Evolutionary conservation across 2,329 filamentous ascomycete genomes (phyloP).

Genomic region (Salinomyces thailandicus): DNA sequence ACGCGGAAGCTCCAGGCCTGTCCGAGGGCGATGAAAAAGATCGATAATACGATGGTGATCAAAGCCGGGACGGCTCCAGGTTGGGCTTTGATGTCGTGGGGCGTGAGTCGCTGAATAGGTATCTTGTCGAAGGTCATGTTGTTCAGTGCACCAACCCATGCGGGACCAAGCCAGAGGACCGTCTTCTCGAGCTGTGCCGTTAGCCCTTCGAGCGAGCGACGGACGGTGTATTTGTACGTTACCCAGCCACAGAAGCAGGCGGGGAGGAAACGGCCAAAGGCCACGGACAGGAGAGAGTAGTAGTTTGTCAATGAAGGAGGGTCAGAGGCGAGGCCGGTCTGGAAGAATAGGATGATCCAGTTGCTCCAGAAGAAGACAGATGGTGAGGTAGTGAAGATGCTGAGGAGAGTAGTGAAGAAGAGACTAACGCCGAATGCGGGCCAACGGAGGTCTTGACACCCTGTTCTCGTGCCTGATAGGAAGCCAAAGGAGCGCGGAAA

Average conservation of each 20-base stretch:
- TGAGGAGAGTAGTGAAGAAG: conserved; percentile 65
- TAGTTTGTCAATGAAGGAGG: conserved; percentile 61
- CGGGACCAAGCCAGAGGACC: conserved; percentile 76
- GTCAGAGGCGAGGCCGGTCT: conserved; percentile 82
- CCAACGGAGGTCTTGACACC: conserved; percentile 73
- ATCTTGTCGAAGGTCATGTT: conserved; percentile 95
- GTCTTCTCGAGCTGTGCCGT: conserved; percentile 84
- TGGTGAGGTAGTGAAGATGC: conserved; percentile 70
- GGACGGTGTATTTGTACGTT: conserved; percentile 73
- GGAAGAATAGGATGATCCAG: conserved; percentile 77
- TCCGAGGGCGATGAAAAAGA: conserved; percentile 56
- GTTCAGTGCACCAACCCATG: conserved; percentile 83
- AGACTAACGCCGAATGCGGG: conserved; percentile 70
- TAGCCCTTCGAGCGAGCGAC: conserved; percentile 59
- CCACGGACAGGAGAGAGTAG: conserved; percentile 61
- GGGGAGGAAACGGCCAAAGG: conserved; percentile 73
- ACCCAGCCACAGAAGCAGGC: conserved; percentile 81
- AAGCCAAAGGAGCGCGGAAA: conserved; percentile 86
- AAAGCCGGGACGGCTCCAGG: conserved; percentile 80
- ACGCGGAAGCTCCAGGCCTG: conserved; percentile 82
- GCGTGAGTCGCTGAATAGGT: conserved; percentile 82
- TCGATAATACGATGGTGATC: conserved; percentile 60
- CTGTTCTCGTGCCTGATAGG: conserved; percentile 50
- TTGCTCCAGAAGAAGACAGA: conserved; percentile 73
- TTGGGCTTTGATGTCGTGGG: conserved; percentile 78